phyloP scores from a whole-genome alignment of 176 grass and related monocot genomes.

The Carex myosuroides region DNA sequence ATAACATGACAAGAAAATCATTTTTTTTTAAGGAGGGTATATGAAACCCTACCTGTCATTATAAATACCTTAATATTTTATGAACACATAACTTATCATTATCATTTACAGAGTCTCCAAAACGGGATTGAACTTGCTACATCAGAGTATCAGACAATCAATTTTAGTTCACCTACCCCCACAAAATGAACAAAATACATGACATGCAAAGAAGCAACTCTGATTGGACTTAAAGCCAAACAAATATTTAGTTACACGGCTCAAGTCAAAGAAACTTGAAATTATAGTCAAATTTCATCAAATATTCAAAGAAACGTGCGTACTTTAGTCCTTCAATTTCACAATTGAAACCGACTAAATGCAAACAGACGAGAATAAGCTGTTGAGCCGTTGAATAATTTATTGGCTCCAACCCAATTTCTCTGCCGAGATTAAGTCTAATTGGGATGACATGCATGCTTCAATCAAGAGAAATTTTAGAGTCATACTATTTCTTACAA shows the following conservation, averaged over 20 bases:
- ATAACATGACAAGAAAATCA: too few species aligned
- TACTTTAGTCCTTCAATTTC: slow-evolving; percentile 2
- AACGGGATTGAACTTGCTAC: neutral
- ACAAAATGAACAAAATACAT: slow-evolving; percentile 12
- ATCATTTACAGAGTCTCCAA: neutral
- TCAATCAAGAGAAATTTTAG: neutral
- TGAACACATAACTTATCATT: too few species aligned
- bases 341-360: neutral
- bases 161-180: slow-evolving; percentile 8
- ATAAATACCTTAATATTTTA: too few species aligned
- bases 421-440: neutral
- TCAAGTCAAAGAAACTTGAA: neutral
- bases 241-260: slow-evolving; percentile 4
- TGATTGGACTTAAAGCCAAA: neutral
- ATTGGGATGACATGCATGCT: slow-evolving; percentile 2
- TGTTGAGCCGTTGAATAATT: neutral
- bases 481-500: neutral
- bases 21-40: too few species aligned
- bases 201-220: neutral
- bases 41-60: too few species aligned
- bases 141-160: neutral
- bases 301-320: neutral
- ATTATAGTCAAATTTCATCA: neutral
- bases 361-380: neutral
- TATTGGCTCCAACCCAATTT: neutral